These are phyloP conservation scores for Penicillium canescens DNA, from an alignment of 495 filamentous ascomycete species.

Conservation along the genomic window DNA sequence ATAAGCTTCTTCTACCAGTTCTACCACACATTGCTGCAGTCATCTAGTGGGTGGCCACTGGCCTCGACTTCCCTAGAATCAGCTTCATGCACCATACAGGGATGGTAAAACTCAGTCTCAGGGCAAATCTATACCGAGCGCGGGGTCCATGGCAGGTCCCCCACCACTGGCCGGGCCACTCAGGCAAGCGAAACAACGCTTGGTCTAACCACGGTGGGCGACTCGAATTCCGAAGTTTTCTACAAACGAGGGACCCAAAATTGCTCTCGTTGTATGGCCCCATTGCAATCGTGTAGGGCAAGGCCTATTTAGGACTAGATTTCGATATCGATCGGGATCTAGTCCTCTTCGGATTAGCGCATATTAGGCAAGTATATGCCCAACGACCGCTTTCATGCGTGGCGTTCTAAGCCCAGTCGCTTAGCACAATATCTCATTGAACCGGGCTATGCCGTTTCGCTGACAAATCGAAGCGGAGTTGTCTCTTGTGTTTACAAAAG, in stretches of 20 bases:
- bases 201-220: too few species aligned
- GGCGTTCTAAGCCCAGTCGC: too few species aligned
- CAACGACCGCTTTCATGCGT: too few species aligned
- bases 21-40: background rate
- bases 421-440: too few species aligned
- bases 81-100: background rate
- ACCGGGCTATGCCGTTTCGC: slow-evolving; percentile 5
- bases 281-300: too few species aligned
- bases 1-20: slow-evolving; percentile 1
- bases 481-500: background rate
- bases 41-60: too few species aligned
- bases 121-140: background rate
- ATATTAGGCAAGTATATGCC: too few species aligned
- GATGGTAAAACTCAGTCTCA: background rate
- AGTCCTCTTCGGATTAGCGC: slow-evolving; percentile 15
- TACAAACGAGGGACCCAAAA: background rate
- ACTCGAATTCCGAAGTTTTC: too few species aligned
- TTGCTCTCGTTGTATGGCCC: background rate
- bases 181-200: background rate
- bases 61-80: too few species aligned
- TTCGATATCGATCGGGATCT: slow-evolving; percentile 26
- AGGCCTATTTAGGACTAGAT: slow-evolving; percentile 25
- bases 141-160: background rate
- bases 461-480: background rate
- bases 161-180: slow-evolving; percentile 6